Base-by-base conservation (phyloP, 176 grass and related monocot genomes). In the Oryza officinalis region DNA sequence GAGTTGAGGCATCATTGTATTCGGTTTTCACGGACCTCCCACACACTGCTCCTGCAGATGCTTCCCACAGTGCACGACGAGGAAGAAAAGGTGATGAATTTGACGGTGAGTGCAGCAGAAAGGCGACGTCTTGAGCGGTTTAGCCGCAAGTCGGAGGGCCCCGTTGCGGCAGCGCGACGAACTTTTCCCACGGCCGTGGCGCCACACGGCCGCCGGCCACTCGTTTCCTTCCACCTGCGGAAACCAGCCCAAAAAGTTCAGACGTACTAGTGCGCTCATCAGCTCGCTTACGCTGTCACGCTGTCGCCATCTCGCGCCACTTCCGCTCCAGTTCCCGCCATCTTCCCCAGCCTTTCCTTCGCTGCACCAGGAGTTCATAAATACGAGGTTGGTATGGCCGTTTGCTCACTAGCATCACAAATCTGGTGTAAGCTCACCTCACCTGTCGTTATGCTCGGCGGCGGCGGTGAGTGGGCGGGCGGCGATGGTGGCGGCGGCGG, bases 341-440 rank as follows among this genome's bases (percentile, higher is more conserved):
- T 71, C 79, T 90, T 90, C 88, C 45, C 10, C 66, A 33, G 3
- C 43, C 32, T 67, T 89, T 86, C 88, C 74, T 41, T 47, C 27
- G 37, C 47, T 12, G 7, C 37, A 38, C 37, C 37, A 38, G 1
- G 37, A 33, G 32, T 33, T 33, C 32, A 33, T 33, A 33, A 33
- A 33, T 33, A 33, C 32, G 32, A 1, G 8, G 28, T 41, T 23
- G 17, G 23, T 23, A 12, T 67, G 32, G 44, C 80, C 1, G 43
- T 41, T 41, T 28, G 37, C 38, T 57, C 70, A 10, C 22, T 10
- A 57, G 46, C 43, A 66, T 47, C 43, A 31, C 65, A 22, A 12
- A 9, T 67, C 20, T 17, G 32, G 31, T 2, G 28, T 22, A 5
- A 22, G 15, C 81, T 9, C 49, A 27, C 45, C 81, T 9, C 49